Conservation (phyloP, 2,329 filamentous ascomycete species). For the Ceratocystis alfenasii region DNA sequence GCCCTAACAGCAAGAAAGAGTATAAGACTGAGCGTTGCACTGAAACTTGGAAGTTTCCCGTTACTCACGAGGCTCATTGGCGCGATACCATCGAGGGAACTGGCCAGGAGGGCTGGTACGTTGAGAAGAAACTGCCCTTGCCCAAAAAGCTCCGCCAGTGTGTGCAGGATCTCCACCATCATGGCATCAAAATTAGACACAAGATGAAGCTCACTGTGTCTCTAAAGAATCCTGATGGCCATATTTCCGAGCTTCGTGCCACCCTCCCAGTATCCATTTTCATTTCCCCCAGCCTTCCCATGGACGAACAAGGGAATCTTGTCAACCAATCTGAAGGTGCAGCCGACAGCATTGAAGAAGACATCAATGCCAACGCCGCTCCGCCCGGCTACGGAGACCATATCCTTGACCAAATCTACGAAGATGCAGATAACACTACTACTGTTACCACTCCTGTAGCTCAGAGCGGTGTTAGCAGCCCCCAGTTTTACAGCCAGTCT, state of each 20-base stretch:
- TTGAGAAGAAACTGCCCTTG: constrained; percentile 53
- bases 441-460: constrained; percentile 68
- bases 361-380: constrained; percentile 48
- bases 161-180: constrained; percentile 77
- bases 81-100: constrained; percentile 56
- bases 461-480: constrained; percentile 66
- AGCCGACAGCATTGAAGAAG: constrained; percentile 33
- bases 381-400: constrained; percentile 92
- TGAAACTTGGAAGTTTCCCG: constrained; percentile 44
- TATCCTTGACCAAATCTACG: constrained; percentile 78
- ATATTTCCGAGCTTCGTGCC: constrained; percentile 78
- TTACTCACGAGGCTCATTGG: constrained; percentile 51
- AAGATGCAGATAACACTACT: constrained; percentile 60
- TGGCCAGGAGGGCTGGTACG: constrained; percentile 52
- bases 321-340: constrained; percentile 40
- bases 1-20: constrained; percentile 37
- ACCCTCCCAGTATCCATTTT: constrained; percentile 86
- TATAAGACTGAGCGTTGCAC: constrained; percentile 56
- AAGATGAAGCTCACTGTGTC: constrained; percentile 86
- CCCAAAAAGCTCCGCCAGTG: constrained; percentile 74
- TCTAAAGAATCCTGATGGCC: constrained; percentile 87
- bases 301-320: constrained; percentile 78
- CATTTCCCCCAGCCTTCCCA: constrained; percentile 83
- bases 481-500: constrained; percentile 54
- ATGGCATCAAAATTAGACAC: constrained; percentile 84